Evolutionary conservation across 257 asterid genomes (phyloP), one percentile per base, ranked within the genome.

Genomic region (Schizonepeta tenuifolia): DNA sequence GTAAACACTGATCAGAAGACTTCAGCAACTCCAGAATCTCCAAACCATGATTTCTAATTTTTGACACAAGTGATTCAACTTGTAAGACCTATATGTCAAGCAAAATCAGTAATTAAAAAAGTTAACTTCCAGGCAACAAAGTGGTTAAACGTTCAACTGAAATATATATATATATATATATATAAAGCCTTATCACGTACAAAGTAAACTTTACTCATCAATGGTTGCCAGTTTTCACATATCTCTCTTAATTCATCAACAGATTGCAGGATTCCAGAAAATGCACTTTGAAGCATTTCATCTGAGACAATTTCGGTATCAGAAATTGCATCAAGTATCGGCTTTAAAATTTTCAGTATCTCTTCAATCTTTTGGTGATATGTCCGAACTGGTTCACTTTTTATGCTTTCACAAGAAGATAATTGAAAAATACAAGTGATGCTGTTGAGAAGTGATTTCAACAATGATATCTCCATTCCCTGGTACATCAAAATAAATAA

Each of bases 141-240:
- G 56, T 53, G 47, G 31, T 33, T 67, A n/a, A 24, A 72, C 35
- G 17, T 62, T 38, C 47, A 41, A 73, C 28, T 26, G 20, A 20
- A n/a, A 63, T 35, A 9, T n/a, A 14, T 5, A 13, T 1, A 24
- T 1, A 24, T 1, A 24, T 1, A 24, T 1, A 24, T 1, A 24
- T 49, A 55, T 53, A 24, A 11, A 49, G 70, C 24, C 57, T 20
- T 41, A 57, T 71, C 74, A 86, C 97, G 4, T 86, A 92, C 97
- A 83, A 88, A 89, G 85, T 86, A 88, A 67, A 88, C 74, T 88
- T 89, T 92, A 81, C 96, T 92, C 96, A 84, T 89, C 77, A 92
- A 73, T 56, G 89, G 87, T 57, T 85, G 87, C 91, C 91, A 86
- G 76, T 67, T 83, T 60, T 82, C 90, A 71, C 86, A 87, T 50